A percentile compares a stretch with the other conserved stretches of the same genome.
Conservation (phyloP, 192 early-diverging fungal genomes). For the Coemansia sp. region DNA sequence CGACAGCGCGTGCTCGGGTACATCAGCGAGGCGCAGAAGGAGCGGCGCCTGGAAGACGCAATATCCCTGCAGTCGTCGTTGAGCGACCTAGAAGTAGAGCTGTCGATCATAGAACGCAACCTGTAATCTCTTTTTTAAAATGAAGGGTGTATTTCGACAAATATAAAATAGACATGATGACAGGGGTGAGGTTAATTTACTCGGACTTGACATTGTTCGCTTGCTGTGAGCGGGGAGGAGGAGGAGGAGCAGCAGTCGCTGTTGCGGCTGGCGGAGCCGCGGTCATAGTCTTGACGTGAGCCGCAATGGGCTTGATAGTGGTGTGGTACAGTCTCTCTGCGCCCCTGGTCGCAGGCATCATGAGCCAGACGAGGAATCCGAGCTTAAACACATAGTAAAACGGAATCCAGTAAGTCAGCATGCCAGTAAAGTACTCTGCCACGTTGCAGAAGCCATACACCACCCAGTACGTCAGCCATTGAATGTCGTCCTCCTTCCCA, state of each 20-base stretch:
- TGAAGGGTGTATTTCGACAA: neutral
- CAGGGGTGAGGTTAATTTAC: neutral
- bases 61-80: constrained; percentile 65
- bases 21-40: constrained; percentile 64
- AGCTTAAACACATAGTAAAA: constrained; percentile 97
- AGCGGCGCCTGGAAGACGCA: constrained; percentile 76
- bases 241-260: constrained; percentile 7
- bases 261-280: neutral
- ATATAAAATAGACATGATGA: constrained; percentile 1
- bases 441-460: constrained; percentile 90
- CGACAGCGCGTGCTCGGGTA: constrained; percentile 64
- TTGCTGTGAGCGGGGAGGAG: constrained; percentile 10
- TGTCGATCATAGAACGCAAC: constrained; percentile 54
- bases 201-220: neutral
- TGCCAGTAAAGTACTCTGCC: constrained; percentile 89
- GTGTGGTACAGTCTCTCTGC: constrained; percentile 79
- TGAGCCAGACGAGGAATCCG: constrained; percentile 84
- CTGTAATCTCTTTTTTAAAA: constrained; percentile 8
- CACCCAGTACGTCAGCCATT: constrained; percentile 93
- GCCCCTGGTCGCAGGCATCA: constrained; percentile 74
- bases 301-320: constrained; percentile 76
- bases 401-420: constrained; percentile 91
- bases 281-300: constrained; percentile 27
- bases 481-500: constrained; percentile 77
- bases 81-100: constrained; percentile 66